Evolutionary conservation across 305 asterid genomes (phyloP).

Genomic region (Rubia peregrina): DNA sequence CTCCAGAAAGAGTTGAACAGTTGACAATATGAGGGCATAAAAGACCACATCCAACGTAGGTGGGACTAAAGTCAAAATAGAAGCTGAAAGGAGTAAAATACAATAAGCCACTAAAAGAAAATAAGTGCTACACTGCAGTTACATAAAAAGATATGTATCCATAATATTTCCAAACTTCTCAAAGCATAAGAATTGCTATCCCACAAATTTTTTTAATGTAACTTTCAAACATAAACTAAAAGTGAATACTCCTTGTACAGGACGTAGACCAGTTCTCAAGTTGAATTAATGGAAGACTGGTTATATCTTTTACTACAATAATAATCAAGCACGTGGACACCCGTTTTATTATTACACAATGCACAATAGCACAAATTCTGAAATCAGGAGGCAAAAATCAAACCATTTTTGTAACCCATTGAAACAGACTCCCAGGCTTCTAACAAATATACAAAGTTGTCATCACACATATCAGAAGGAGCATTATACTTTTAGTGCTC

Average conservation of each 20-base stretch:
- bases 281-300: background rate
- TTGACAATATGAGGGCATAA: slow-evolving; percentile 96
- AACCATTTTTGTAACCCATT: slow-evolving; percentile 91
- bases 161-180: background rate
- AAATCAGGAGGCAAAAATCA: slow-evolving; percentile 6
- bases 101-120: slow-evolving; percentile 8
- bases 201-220: background rate
- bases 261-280: background rate
- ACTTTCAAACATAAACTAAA: background rate
- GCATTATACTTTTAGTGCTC: slow-evolving; percentile 27
- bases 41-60: slow-evolving; percentile 92
- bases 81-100: slow-evolving; percentile 44
- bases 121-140: background rate
- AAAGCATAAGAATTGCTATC: background rate
- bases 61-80: slow-evolving; percentile 92
- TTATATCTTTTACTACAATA: background rate
- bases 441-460: slow-evolving; percentile 39
- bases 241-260: background rate
- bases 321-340: background rate
- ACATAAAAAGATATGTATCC: background rate
- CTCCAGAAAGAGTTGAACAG: slow-evolving; percentile 89
- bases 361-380: background rate
- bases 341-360: background rate
- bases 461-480: slow-evolving; percentile 16
- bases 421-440: slow-evolving; percentile 95